Conservation (phyloP, 148 eudicot species). For the Camellia sinensis region DNA sequence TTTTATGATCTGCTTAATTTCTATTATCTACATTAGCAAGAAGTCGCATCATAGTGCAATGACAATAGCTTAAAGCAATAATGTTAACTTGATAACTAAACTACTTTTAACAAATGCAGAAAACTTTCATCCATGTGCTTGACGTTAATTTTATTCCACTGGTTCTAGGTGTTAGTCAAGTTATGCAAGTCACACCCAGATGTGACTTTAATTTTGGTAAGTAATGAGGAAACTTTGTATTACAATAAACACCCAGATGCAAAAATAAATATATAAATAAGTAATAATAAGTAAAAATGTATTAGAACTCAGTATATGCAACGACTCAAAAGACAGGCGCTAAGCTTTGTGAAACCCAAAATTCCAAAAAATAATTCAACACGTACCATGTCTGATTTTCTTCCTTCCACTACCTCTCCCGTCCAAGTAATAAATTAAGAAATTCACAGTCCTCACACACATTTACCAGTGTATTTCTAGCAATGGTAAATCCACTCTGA, state of each 20-base stretch:
- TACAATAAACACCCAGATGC: no score
- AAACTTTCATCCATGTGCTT: neutral
- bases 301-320: neutral
- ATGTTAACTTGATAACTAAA: neutral
- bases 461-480: constrained; percentile 5
- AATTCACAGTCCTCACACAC: neutral
- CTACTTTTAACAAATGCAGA: neutral
- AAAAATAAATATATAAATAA: no score
- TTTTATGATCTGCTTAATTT: neutral
- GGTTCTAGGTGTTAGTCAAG: neutral
- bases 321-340: neutral
- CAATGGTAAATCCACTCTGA: neutral
- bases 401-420: constrained; percentile 6
- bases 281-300: neutral
- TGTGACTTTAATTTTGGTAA: neutral
- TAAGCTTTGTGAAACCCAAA: neutral
- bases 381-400: constrained; percentile 10
- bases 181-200: neutral
- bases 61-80: neutral
- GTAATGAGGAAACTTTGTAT: neutral
- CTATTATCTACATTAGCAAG: neutral
- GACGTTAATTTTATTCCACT: neutral
- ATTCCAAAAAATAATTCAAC: neutral
- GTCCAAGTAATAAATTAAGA: constrained; percentile 6
- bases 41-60: no score